Conservation (phyloP, 441 rosid genomes). For the Aleurites moluccanus region DNA sequence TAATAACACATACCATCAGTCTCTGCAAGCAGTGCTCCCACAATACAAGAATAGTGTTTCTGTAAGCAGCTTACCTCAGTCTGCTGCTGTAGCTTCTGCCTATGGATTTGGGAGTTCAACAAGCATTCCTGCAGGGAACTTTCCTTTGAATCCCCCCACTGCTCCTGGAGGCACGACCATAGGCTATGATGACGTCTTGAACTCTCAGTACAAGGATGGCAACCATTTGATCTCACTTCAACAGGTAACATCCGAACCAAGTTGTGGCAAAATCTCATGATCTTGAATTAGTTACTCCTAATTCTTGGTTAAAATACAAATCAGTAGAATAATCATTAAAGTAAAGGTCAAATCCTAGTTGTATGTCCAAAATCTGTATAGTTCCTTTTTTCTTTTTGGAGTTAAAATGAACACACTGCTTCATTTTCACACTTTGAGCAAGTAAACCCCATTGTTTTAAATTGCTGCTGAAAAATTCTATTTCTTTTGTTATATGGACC, state of each 20-base stretch:
- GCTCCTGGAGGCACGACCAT: slow-evolving; percentile 66
- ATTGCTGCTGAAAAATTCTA: background rate
- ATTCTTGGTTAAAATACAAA: background rate
- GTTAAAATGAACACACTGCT: background rate
- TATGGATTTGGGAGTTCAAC: slow-evolving; percentile 85
- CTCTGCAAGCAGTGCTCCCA: slow-evolving; percentile 81
- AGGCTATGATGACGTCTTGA: slow-evolving; percentile 74
- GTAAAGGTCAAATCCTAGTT: background rate
- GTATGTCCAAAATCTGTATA: background rate
- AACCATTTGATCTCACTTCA: slow-evolving; percentile 77
- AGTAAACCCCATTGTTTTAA: background rate
- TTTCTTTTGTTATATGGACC: background rate
- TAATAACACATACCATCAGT: slow-evolving; percentile 82
- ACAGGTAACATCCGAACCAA: slow-evolving; percentile 48
- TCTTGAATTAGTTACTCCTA: slow-evolving; percentile 1
- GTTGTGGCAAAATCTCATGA: slow-evolving; percentile 7
- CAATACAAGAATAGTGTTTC: slow-evolving; percentile 82
- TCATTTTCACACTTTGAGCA: background rate
- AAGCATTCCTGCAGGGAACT: slow-evolving; percentile 68
- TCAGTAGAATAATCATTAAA: background rate
- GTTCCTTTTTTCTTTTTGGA: background rate
- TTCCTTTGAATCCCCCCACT: slow-evolving; percentile 63
- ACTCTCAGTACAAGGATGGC: slow-evolving; percentile 87
- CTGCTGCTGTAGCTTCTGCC: slow-evolving; percentile 82
- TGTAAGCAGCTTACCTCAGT: slow-evolving; percentile 82